A percentile compares a stretch with the other conserved stretches of the same genome.
phyloP scores from a whole-genome alignment of 441 rosid species.

The Mallotus japonicus region DNA sequence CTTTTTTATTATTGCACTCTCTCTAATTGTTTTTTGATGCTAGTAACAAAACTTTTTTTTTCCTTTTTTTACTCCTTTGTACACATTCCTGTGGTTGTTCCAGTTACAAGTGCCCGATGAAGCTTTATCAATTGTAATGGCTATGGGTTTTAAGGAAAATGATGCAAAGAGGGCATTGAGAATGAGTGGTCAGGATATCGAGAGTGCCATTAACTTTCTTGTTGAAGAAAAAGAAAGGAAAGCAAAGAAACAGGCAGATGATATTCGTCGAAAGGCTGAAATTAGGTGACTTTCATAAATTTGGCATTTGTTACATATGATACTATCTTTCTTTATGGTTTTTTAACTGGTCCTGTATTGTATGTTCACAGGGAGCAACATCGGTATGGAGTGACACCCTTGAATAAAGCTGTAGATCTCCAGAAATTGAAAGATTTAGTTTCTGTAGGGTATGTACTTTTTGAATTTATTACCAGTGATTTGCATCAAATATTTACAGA shows the following conservation, averaged over 20 bases:
- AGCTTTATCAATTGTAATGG: conserved; percentile 60
- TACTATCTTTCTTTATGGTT: conserved; percentile 1
- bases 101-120: conserved; percentile 87
- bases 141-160: conserved; percentile 71
- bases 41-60: background rate
- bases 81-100: conserved; percentile 17
- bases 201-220: conserved; percentile 70
- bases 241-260: conserved; percentile 48
- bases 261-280: conserved; percentile 49
- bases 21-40: background rate
- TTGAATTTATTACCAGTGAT: background rate
- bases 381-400: conserved; percentile 70
- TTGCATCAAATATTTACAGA: background rate
- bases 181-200: conserved; percentile 68
- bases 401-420: conserved; percentile 73
- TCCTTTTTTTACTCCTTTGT: background rate
- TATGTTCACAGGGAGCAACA: conserved; percentile 70
- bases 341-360: conserved; percentile 8
- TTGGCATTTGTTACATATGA: background rate
- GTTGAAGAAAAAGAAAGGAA: conserved; percentile 63
- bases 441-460: conserved; percentile 34
- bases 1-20: background rate
- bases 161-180: conserved; percentile 82
- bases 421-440: conserved; percentile 54
- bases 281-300: conserved; percentile 40